Conservation (phyloP, 306 rosid genomes). For the Herpetospermum pedunculosum region DNA sequence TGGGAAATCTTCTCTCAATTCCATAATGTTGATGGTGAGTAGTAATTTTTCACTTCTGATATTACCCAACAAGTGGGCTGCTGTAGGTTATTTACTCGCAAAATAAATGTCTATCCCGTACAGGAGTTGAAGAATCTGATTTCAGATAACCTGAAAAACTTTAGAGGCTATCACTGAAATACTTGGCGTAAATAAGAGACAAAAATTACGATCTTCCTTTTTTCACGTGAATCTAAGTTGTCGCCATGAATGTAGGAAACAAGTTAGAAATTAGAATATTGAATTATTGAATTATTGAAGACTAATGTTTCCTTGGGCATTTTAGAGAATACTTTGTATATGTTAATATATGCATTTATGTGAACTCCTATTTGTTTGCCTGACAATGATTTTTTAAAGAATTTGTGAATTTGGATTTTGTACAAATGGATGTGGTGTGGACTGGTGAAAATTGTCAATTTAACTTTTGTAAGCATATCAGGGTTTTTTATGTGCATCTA, state of each 20-base stretch:
- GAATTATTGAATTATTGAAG: neutral
- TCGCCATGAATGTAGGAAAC: neutral
- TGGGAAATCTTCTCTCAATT: conserved; percentile 25
- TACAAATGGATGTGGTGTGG: neutral
- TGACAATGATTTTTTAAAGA: neutral
- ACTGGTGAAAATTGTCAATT: neutral
- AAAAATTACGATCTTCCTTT: neutral
- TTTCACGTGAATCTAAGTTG: neutral
- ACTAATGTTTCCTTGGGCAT: neutral
- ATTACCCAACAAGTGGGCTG: neutral
- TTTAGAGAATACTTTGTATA: neutral
- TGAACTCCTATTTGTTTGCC: neutral
- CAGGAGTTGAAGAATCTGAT: neutral
- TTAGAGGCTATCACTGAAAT: neutral
- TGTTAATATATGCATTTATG: neutral
- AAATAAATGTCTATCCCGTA: neutral
- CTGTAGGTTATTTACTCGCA: neutral
- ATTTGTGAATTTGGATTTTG: neutral
- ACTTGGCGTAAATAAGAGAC: neutral
- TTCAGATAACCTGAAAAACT: neutral
- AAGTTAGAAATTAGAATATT: no score
- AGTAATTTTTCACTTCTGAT: neutral
- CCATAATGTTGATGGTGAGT: conserved; percentile 81
- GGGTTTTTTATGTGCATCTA: neutral
- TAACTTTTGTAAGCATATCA: neutral